A percentile compares a stretch with the other conserved stretches of the same genome.
These are phyloP conservation scores for Phyllosticta citriasiana DNA, from an alignment of 2,329 filamentous ascomycete species.

Conservation along the genomic window DNA sequence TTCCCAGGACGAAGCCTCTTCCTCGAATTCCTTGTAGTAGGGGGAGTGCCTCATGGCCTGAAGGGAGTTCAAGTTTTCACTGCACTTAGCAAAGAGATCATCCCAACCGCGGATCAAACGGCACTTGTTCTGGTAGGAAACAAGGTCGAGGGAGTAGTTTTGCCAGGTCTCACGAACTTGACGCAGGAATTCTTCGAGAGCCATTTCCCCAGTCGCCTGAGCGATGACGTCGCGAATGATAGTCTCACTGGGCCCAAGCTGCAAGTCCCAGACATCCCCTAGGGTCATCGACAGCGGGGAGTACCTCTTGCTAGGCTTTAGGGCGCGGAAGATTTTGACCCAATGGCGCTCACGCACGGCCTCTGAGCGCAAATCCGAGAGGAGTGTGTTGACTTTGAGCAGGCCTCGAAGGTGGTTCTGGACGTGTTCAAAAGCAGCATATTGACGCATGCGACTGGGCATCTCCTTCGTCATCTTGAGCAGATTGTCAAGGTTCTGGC, in stretches of 20 bases:
- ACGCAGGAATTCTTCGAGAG: conserved; percentile 91
- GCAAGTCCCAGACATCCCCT: conserved; percentile 98
- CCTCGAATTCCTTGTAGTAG: conserved; percentile 98
- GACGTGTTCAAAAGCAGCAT: conserved; percentile 98
- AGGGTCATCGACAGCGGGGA: conserved; percentile 90
- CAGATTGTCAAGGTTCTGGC: conserved; percentile 77
- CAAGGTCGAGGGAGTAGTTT: conserved; percentile 84
- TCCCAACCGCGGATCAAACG: conserved; percentile 96
- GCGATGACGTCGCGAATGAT: conserved; percentile 88
- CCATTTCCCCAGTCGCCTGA: conserved; percentile 97
- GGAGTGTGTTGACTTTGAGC: conserved; percentile 79
- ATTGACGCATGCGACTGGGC: conserved; percentile 97
- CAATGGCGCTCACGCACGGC: conserved; percentile 94
- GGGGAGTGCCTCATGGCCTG: conserved; percentile 99
- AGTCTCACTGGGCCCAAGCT: conserved; percentile 75
- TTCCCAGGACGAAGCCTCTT: conserved; percentile 93
- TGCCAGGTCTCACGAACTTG: conserved; percentile 96
- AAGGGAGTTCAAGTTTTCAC: conserved; percentile 92
- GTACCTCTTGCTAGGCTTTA: conserved; percentile 88
- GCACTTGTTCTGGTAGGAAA: conserved; percentile 97
- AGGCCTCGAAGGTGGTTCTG: conserved; percentile 82
- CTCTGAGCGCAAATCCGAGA: conserved; percentile 90
- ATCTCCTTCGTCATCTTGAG: conserved; percentile 99
- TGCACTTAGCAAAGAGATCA: conserved; percentile 95
- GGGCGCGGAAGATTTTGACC: conserved; percentile 93